Conservation (phyloP, 306 rosid species). For the Hylodesmum podocarpum region DNA sequence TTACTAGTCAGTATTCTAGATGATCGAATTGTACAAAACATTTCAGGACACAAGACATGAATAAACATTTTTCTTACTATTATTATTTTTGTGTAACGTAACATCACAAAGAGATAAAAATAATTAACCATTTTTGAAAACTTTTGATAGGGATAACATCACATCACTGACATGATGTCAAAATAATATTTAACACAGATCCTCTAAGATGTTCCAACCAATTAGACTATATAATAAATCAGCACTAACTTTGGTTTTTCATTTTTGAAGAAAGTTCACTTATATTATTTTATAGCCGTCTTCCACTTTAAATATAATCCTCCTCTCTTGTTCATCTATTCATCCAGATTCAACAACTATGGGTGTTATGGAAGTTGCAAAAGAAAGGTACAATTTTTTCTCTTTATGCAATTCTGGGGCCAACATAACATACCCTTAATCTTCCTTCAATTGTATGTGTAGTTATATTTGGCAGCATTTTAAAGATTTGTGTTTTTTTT, state of each 20-base stretch:
- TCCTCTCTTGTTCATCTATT: conserved; percentile 5
- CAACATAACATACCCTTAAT: background rate
- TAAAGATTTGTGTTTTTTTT: background rate
- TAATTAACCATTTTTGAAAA: background rate
- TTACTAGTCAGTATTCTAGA: background rate
- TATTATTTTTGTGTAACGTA: background rate
- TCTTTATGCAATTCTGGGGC: background rate
- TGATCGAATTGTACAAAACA: background rate
- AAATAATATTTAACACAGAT: conserved; percentile 9
- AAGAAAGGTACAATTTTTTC: conserved; percentile 20
- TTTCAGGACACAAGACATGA: background rate
- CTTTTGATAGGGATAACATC: background rate
- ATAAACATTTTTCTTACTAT: background rate
- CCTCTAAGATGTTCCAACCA: conserved; percentile 29
- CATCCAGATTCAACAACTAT: conserved; percentile 32
- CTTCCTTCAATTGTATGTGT: background rate
- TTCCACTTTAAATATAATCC: background rate
- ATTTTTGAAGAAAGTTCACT: background rate
- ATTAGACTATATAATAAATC: conserved; percentile 16
- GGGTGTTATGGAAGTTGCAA: conserved; percentile 31
- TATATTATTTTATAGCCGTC: conserved; percentile 25
- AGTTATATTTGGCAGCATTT: background rate
- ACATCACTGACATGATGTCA: conserved; percentile 17
- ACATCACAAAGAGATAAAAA: background rate
- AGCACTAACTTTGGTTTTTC: background rate